Evolutionary conservation across 805 yeast species (phyloP).

Genomic region (Suhomyces pyralidae): DNA sequence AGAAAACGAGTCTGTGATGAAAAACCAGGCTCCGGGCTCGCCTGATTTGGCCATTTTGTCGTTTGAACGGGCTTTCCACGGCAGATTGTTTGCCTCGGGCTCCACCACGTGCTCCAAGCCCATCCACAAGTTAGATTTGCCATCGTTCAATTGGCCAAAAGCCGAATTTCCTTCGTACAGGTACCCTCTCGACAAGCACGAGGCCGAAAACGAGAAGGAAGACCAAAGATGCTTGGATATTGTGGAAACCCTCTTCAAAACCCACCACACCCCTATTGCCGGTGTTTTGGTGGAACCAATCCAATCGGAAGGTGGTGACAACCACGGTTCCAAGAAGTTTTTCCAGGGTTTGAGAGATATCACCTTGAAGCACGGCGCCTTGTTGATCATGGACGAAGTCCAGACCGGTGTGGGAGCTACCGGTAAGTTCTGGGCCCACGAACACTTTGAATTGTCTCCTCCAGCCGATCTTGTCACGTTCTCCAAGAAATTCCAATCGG

Average conservation of each 20-base stretch:
- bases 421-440: constrained; percentile 85
- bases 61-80: constrained; percentile 89
- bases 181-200: constrained; percentile 75
- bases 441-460: constrained; percentile 70
- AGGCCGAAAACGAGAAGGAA: constrained; percentile 64
- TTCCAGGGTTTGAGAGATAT: constrained; percentile 82
- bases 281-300: constrained; percentile 89
- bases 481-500: constrained; percentile 86
- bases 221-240: constrained; percentile 77
- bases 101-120: constrained; percentile 94
- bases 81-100: constrained; percentile 88
- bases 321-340: constrained; percentile 73
- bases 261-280: constrained; percentile 77
- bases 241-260: constrained; percentile 66
- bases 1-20: constrained; percentile 74
- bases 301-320: constrained; percentile 90
- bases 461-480: constrained; percentile 84
- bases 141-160: constrained; percentile 95
- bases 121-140: constrained; percentile 87
- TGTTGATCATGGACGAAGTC: constrained; percentile 79
- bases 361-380: constrained; percentile 65
- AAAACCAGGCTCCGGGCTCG: constrained; percentile 81
- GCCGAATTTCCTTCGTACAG: constrained; percentile 85
- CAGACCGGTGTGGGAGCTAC: constrained; percentile 91
- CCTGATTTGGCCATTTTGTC: constrained; percentile 84